These are phyloP conservation scores for Quercus rubra DNA, from an alignment of 306 rosid species.

Conservation along the genomic window DNA sequence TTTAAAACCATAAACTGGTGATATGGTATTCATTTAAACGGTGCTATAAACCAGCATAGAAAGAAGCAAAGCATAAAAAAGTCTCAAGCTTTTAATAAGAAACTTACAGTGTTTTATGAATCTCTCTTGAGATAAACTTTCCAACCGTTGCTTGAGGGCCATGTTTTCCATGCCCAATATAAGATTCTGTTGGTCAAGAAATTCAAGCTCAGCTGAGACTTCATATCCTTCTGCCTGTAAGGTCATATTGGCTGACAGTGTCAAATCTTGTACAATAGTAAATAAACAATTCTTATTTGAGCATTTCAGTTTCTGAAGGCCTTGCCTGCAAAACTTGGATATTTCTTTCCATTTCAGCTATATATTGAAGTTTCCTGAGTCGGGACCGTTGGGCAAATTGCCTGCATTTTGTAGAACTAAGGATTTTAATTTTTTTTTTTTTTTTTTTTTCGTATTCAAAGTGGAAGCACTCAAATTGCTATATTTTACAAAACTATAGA, in stretches of 20 bases:
- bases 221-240: slow-evolving; percentile 86
- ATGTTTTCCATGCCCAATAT: slow-evolving; percentile 94
- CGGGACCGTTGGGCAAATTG: slow-evolving; percentile 96
- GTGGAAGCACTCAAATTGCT: not conserved
- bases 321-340: slow-evolving; percentile 92
- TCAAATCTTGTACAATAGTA: not conserved
- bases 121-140: slow-evolving; percentile 87
- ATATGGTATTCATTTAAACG: not conserved
- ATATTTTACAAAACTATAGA: not conserved
- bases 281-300: not conserved
- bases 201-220: slow-evolving; percentile 89
- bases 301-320: slow-evolving; percentile 21
- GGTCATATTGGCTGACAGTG: not conserved
- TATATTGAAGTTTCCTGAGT: slow-evolving; percentile 94
- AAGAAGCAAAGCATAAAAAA: not conserved
- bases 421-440: too few species aligned
- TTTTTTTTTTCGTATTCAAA: not conserved
- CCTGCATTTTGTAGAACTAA: slow-evolving; percentile 40
- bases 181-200: slow-evolving; percentile 90
- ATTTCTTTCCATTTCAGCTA: slow-evolving; percentile 96
- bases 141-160: slow-evolving; percentile 95
- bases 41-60: not conserved
- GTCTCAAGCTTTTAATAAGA: not conserved
- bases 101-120: slow-evolving; percentile 85
- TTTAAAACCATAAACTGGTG: not conserved